Evolutionary conservation across 306 rosid genomes (phyloP).

Genomic region (Prunus salicina): DNA sequence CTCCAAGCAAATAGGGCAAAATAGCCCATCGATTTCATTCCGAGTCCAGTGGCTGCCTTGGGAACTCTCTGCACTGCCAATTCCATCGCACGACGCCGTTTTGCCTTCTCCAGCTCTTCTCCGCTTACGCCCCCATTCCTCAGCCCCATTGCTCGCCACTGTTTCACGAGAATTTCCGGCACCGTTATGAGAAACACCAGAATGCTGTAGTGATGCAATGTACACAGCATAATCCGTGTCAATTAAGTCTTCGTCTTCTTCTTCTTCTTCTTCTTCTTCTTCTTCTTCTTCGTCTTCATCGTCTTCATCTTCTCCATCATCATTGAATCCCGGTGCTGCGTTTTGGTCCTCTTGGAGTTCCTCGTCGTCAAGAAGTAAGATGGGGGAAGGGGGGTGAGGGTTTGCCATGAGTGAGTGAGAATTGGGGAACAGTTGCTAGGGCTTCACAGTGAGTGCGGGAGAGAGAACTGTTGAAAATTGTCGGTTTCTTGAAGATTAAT

Average conservation of each 20-base stretch:
- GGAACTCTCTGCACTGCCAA: slow-evolving; percentile 24
- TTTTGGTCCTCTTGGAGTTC: too few species aligned
- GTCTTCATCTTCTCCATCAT: neutral
- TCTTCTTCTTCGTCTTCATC: neutral
- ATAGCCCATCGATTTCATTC: slow-evolving; percentile 58
- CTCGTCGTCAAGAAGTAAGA: neutral
- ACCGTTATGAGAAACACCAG: neutral
- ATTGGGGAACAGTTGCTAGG: neutral
- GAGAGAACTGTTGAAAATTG: neutral
- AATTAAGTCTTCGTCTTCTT: neutral
- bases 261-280: neutral
- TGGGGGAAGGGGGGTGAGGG: neutral
- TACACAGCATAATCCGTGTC: neutral
- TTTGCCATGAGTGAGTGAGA: neutral
- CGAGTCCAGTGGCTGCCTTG: slow-evolving; percentile 52
- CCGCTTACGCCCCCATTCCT: slow-evolving; percentile 53
- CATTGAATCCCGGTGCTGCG: neutral
- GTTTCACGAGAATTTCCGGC: slow-evolving; percentile 12
- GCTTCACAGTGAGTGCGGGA: neutral
- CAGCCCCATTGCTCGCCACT: slow-evolving; percentile 22
- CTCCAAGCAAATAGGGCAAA: slow-evolving; percentile 90
- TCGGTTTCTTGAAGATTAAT: neutral
- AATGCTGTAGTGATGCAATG: neutral
- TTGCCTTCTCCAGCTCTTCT: slow-evolving; percentile 57
- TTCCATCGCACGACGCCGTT: slow-evolving; percentile 26